Conservation (phyloP, 2,329 filamentous ascomycete genomes). For the Clathrospora elynae region DNA sequence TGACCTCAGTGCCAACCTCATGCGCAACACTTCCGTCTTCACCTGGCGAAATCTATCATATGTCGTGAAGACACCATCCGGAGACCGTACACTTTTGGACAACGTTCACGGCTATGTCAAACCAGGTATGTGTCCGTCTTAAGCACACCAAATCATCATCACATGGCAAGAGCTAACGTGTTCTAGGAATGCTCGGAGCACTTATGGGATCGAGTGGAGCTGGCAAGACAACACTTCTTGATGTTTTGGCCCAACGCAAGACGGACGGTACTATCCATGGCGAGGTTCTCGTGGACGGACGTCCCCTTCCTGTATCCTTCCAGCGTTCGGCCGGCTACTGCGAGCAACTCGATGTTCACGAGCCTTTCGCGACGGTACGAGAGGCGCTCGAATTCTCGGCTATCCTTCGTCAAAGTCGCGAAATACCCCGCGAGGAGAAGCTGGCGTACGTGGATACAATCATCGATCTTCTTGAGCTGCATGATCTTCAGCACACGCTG, state of each 20-base stretch:
- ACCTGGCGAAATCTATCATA: conserved; percentile 65
- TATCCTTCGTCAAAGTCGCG: conserved; percentile 34
- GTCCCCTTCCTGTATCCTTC: conserved; percentile 32
- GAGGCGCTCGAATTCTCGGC: conserved; percentile 41
- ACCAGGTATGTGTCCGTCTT: conserved; percentile 56
- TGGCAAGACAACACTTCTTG: conserved; percentile 44
- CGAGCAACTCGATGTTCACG: conserved; percentile 42
- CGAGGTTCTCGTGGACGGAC: conserved; percentile 37
- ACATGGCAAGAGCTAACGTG: too few relatives aligned
- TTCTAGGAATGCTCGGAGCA: conserved; percentile 50
- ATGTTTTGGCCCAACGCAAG: conserved; percentile 39
- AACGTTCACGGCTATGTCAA: conserved; percentile 60
- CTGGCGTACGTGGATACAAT: conserved; percentile 36
- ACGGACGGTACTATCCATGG: conserved; percentile 38
- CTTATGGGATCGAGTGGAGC: conserved; percentile 42
- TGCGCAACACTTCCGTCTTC: conserved; percentile 70
- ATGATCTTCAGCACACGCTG: conserved; percentile 34
- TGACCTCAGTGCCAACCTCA: conserved; percentile 41
- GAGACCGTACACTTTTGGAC: conserved; percentile 55
- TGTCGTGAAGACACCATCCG: conserved; percentile 58
- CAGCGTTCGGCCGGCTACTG: conserved; percentile 43
- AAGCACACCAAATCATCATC: too few relatives aligned
- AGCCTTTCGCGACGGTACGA: conserved; percentile 34
- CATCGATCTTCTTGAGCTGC: conserved; percentile 33
- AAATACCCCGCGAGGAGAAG: conserved; percentile 29